Base-by-base conservation (phyloP, 2,329 filamentous ascomycete genomes). In the Calonectria pteridis region DNA sequence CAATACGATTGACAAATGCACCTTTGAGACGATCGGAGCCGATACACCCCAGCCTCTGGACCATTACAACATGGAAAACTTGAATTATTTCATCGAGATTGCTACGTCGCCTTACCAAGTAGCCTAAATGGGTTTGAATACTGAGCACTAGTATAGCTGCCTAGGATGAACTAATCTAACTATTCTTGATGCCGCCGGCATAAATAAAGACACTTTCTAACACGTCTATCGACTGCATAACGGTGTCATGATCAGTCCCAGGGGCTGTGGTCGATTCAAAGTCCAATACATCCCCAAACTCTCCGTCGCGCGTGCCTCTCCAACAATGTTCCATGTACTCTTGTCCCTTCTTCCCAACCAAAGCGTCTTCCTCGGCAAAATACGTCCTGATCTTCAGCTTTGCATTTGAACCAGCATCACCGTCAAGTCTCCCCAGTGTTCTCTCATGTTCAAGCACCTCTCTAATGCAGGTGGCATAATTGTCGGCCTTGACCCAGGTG, bases 251-350 rank as follows among this genome's bases (percentile, higher is more conserved):
- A 20, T 78, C 74, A 4, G 58, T 58, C 7, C 66, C 66, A 14
- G 40, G 28, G 16, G 77, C 33, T 16, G 71, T 74, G 20, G 18
- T 55, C 2, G 69, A 33, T n/a, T 59, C 64, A n/a, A 74, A 72
- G n/a, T 78, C 74, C n/a, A 78, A 28, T 13, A 63, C 67, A 16
- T 76, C 74, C 1, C 55, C 28, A 35, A 71, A 62, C 7, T 68
- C 67, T 3, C 53, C 69, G 20, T 64, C 43, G 11, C 58, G 28
- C 14, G 68, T 55, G 1, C 71, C 72, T 33, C n/a, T 73, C 75
- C 74, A 78, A 40, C 74, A 77, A 23, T 72, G 35, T 14, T 75
- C 71, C 50, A 78, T 53, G 51, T 77, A 78, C 9, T 28, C n/a
- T 40, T 77, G 75, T 4, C 77, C 77, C 43, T 50, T 43, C 11